These are phyloP conservation scores for Nosema muscidifuracis DNA, from an alignment of 371 early-diverging fungal species.

Conservation along the genomic window DNA sequence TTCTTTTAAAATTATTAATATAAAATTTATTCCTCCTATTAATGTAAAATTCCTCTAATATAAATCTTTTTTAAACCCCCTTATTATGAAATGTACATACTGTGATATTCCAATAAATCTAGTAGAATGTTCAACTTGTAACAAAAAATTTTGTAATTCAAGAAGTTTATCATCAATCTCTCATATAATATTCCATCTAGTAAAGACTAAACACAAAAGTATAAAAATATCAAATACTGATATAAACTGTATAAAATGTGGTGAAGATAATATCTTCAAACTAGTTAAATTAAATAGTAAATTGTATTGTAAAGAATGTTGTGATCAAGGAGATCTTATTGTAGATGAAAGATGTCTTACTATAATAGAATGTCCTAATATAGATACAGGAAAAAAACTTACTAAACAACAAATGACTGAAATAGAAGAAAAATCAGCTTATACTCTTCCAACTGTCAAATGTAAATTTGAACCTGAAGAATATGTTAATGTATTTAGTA, in stretches of 20 bases:
- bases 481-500: constrained; percentile 85
- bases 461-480: constrained; percentile 72
- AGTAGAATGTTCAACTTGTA: constrained; percentile 81
- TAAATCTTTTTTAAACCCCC: not conserved
- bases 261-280: constrained; percentile 81
- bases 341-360: constrained; percentile 71
- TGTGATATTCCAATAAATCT: constrained; percentile 68
- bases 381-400: constrained; percentile 66
- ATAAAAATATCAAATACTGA: constrained; percentile 64
- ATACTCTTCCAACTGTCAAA: constrained; percentile 17
- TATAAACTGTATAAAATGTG: constrained; percentile 85
- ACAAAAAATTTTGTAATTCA: constrained; percentile 89
- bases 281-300: constrained; percentile 59
- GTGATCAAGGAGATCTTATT: constrained; percentile 67
- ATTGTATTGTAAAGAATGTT: constrained; percentile 66
- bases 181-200: constrained; percentile 86
- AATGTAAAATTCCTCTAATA: too few species aligned
- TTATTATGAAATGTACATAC: constrained; percentile 27
- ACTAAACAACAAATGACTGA: constrained; percentile 67
- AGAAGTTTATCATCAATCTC: constrained; percentile 80
- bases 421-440: constrained; percentile 15
- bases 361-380: constrained; percentile 75
- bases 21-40: too few species aligned
- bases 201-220: constrained; percentile 82
- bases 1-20: too few species aligned